Percentiles rank a stretch among this genome's conserved stretches.
Conservation (phyloP, 148 eudicot genomes). For the Diospyros lotus region DNA sequence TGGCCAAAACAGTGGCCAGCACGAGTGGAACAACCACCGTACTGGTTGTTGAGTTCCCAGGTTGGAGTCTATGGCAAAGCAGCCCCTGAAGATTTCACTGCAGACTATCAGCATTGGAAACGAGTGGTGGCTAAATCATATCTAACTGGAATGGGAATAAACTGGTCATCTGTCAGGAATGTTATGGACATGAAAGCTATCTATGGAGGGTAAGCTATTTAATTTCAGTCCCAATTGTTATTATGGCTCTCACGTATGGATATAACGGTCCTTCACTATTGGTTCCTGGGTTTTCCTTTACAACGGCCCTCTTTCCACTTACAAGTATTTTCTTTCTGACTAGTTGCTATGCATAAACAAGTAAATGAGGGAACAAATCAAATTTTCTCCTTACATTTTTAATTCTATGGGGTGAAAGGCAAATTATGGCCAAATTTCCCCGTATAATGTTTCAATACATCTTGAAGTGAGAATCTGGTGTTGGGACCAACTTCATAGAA, state of each 20-base stretch:
- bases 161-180: slow-evolving; percentile 59
- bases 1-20: slow-evolving; percentile 63
- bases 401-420: background rate
- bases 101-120: slow-evolving; percentile 57
- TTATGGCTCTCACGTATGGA: background rate
- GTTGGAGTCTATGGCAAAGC: slow-evolving; percentile 62
- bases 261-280: background rate
- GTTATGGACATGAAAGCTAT: slow-evolving; percentile 70
- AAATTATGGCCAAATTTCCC: background rate
- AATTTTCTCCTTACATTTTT: background rate
- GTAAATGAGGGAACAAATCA: no score
- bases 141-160: slow-evolving; percentile 44
- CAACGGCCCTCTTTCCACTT: background rate
- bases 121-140: slow-evolving; percentile 51
- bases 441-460: background rate
- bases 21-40: slow-evolving; percentile 44
- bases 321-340: no score
- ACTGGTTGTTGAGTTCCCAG: slow-evolving; percentile 53
- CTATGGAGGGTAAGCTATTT: slow-evolving; percentile 62
- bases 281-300: background rate
- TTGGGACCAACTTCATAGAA: background rate
- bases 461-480: background rate
- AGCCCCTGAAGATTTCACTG: slow-evolving; percentile 54
- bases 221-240: background rate
- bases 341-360: no score